Evolutionary conservation across 2,329 filamentous ascomycete genomes (phyloP), one percentile per base, ranked within the genome.

Genomic region (Penicillium sclerotiorum): DNA sequence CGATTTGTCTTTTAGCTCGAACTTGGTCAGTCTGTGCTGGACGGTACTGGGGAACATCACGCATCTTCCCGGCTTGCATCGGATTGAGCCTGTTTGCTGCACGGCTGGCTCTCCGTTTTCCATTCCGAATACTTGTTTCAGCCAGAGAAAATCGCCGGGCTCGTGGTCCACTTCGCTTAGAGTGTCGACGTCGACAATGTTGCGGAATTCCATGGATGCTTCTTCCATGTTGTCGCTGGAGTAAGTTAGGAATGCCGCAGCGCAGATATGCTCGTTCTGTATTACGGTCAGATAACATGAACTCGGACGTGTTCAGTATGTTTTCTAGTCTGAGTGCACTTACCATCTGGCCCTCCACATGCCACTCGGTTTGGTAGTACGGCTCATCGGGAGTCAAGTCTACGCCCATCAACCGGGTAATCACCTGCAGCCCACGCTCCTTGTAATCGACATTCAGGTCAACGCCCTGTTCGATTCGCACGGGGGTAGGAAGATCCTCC

Each of bases 211-310:
- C 5, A 87, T 72, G 4, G 58, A 60, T 39, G 73, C 76, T 1
- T 79, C 72, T 0, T 78, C 79, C 43, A 87, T 78, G 63, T 89
- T 89, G 0, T 83, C 76, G 38, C 64, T 70, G 51, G 85, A 80
- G 56, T 82, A 82, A 64, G 85, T 84, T 66, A 84, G 85, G 15
- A 88, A 69, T 0, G 84, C 80, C 0, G 83, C 84, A 0, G 83
- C 83, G 55, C 77, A 79, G 30, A 89, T 86, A 54, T 80, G 80
- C 64, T 88, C 85, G 57, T 88, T 87, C 68, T 73, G 36, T 27
- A 5, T 35, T 18, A 8, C 12, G 11, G n/a, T 20, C 13, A 17
- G 11, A 39, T 50, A 11, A n/a, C 5, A n/a, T 33, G 36, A 8
- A 7, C 32, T 41, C 27, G 18, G 28, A 15, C n/a, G n/a, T n/a